Conservation (phyloP, 169 alveolate species). For the Cryptosporidium andersoni region DNA sequence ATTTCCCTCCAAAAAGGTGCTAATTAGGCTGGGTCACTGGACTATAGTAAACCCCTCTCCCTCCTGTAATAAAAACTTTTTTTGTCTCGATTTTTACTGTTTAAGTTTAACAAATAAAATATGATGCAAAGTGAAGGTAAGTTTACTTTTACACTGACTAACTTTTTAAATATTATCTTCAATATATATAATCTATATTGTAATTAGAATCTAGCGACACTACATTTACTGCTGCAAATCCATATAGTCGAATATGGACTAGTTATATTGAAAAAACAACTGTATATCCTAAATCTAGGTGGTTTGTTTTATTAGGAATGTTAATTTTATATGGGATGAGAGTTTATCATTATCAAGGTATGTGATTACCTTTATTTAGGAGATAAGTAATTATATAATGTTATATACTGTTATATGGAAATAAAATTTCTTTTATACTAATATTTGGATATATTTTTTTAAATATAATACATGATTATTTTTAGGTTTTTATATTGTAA, state of each 20-base stretch:
- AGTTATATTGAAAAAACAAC: conserved; percentile 75
- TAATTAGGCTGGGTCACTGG: no score
- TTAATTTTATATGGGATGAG: conserved; percentile 72
- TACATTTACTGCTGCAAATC: conserved; percentile 37
- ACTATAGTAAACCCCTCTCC: no score
- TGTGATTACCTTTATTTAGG: neutral
- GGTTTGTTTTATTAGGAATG: conserved; percentile 72
- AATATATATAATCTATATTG: neutral
- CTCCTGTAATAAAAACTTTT: no score
- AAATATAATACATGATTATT: neutral
- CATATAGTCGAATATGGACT: conserved; percentile 29
- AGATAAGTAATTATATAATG: neutral
- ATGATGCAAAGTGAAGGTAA: conserved; percentile 72
- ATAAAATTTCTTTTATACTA: neutral
- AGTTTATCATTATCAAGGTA: conserved; percentile 74
- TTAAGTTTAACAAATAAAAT: neutral
- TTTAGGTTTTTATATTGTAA: conserved; percentile 82
- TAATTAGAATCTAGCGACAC: conserved; percentile 29
- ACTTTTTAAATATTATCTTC: neutral
- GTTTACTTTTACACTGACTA: neutral
- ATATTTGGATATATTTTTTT: neutral
- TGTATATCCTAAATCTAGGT: conserved; percentile 77
- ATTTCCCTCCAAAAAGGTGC: no score
- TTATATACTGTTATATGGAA: neutral
- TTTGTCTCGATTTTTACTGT: neutral